Evolutionary conservation across 805 yeast species (phyloP).

Genomic region (Diddensiella santjacobensis): DNA sequence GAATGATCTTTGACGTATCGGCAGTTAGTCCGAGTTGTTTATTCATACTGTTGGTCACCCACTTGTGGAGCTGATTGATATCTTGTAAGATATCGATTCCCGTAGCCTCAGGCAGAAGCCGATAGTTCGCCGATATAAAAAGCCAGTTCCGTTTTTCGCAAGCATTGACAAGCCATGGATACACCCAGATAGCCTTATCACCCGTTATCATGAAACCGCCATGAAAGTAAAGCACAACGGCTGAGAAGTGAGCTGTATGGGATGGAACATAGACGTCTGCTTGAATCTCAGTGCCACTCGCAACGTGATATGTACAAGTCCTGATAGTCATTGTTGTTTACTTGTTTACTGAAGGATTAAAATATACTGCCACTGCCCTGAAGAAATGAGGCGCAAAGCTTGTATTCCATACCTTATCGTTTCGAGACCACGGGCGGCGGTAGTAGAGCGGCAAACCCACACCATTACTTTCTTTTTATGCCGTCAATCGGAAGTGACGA

Average conservation of each 20-base stretch:
- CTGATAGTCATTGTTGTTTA: too few species aligned
- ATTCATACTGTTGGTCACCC: not conserved
- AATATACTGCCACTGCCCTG: too few species aligned
- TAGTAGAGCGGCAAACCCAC: too few species aligned
- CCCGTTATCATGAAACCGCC: slow-evolving; percentile 10
- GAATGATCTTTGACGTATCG: slow-evolving; percentile 4
- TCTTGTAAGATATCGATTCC: slow-evolving; percentile 2
- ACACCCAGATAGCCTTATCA: slow-evolving; percentile 5
- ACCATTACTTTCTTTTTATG: too few species aligned
- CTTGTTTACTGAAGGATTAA: too few species aligned
- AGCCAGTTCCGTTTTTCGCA: slow-evolving; percentile 4
- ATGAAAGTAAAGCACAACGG: slow-evolving; percentile 5
- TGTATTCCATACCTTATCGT: too few species aligned
- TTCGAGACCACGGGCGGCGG: too few species aligned
- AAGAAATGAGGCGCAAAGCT: too few species aligned
- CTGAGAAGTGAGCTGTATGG: not conserved
- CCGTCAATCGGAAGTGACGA: too few species aligned
- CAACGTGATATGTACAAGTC: not conserved
- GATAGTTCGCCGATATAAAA: slow-evolving; percentile 6
- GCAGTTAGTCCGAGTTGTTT: not conserved
- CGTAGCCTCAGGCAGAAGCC: slow-evolving; percentile 2
- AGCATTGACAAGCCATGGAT: slow-evolving; percentile 5
- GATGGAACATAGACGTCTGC: slow-evolving; percentile 4
- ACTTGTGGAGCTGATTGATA: not conserved
- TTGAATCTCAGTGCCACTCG: not conserved